Evolutionary conservation across 2,329 filamentous ascomycete genomes (phyloP).

Genomic region (Nigrograna mackinnonii): DNA sequence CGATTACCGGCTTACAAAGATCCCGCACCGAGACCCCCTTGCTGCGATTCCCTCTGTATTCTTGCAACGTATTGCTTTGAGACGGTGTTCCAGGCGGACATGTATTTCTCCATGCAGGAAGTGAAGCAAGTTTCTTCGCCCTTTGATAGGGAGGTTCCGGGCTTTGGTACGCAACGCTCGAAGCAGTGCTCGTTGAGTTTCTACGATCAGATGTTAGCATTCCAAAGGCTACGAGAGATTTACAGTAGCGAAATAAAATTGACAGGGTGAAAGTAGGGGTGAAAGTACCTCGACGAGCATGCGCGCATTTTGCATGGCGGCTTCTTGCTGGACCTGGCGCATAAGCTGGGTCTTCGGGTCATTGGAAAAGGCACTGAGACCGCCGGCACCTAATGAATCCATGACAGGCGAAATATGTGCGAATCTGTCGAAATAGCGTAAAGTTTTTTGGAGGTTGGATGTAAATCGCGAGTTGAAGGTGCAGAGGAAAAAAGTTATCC

Average conservation of each 20-base stretch:
- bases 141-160: conserved; percentile 53
- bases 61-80: conserved; percentile 53
- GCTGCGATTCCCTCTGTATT: conserved; percentile 47
- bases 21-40: conserved; percentile 7
- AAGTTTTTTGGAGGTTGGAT: too few relatives aligned
- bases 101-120: conserved; percentile 60
- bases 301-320: conserved; percentile 55
- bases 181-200: conserved; percentile 62
- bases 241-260: conserved; percentile 1
- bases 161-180: conserved; percentile 58
- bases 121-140: conserved; percentile 55
- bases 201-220: conserved; percentile 34
- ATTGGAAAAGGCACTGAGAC: conserved; percentile 30
- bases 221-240: neutral
- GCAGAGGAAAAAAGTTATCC: too few relatives aligned
- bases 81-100: conserved; percentile 57
- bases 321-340: conserved; percentile 57
- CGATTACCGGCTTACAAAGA: neutral
- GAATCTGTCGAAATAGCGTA: too few relatives aligned
- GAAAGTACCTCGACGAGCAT: conserved; percentile 52
- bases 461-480: too few relatives aligned
- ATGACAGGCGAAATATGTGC: too few relatives aligned
- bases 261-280: conserved; percentile 1
- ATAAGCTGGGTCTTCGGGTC: conserved; percentile 53
- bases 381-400: conserved; percentile 34